Evolutionary conservation across 2,329 filamentous ascomycete genomes (phyloP), one percentile per base, ranked within the genome.

Genomic region (Botryosphaeria dothidea): DNA sequence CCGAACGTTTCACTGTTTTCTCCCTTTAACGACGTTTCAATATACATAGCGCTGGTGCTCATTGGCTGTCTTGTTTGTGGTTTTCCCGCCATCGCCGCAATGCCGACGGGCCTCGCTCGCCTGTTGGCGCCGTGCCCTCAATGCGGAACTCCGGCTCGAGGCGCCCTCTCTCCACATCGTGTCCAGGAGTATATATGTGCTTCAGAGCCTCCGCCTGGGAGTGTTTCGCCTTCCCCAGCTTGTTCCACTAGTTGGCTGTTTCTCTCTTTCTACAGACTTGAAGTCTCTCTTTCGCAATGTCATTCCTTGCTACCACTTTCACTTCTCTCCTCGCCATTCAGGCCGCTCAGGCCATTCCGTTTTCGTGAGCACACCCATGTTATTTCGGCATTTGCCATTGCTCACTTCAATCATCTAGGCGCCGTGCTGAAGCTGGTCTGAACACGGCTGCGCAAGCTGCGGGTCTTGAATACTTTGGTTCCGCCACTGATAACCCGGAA

Each of bases 391-490:
- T 31, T 31, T 7, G 19, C 25, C 17, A 27, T 6, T 11, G 4
- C 51, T 61, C 43, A 58, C 63, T 38, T n/a, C 17, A 25, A 7
- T 23, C 23, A n/a, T 17, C 6, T 31, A 62, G 57, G 13, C 57
- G 64, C 49, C 58, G 64, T 51, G 70, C 70, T 43, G 63, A 49
- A 60, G 69, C 71, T 68, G 70, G 71, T 46, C 65, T 71, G 34
- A 71, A 71, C 65, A 68, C 68, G 34, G 69, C 70, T 17, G 71
- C 70, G 45, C 62, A 68, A 17, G 69, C 69, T 11, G 70, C 69
- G 21, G 71, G 71, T 11, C 70, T 71, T 38, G 63, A 61, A 21
- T 73, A 72, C 61, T 73, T 73, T 56, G 71, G 71, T n/a, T 71
- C 66, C 38, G 70, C 70, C 3, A 72, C 70, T 7, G 70, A 73